These are phyloP conservation scores for Chlorella sorokiniana DNA, from an alignment of 139 green algal species.

Conservation along the genomic window DNA sequence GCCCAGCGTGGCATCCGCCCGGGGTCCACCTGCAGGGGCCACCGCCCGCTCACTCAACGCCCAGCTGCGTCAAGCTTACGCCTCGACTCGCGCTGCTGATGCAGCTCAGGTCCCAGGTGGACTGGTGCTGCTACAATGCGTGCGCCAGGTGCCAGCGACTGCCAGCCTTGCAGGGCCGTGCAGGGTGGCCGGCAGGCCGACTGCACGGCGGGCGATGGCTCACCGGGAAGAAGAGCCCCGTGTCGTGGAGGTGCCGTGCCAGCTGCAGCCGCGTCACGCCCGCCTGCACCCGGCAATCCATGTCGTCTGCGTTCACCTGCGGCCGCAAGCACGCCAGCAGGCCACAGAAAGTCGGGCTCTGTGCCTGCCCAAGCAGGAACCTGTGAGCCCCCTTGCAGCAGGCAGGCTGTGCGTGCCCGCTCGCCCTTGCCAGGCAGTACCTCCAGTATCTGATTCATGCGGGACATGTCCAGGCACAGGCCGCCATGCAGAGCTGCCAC, in stretches of 20 bases:
- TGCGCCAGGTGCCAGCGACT: too few species aligned
- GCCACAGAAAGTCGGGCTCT: neutral
- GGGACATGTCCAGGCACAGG: slow-evolving; percentile 58
- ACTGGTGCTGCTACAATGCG: too few species aligned
- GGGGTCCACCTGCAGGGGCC: slow-evolving; percentile 61
- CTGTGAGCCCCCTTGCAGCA: too few species aligned
- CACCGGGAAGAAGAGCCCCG: slow-evolving; percentile 68
- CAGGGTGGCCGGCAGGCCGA: too few species aligned
- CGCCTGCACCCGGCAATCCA: slow-evolving; percentile 66
- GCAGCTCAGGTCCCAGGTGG: too few species aligned
- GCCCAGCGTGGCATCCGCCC: slow-evolving; percentile 66
- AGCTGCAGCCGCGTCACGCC: slow-evolving; percentile 69
- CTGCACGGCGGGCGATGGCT: too few species aligned
- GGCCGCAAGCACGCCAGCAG: neutral
- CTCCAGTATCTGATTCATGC: slow-evolving; percentile 58
- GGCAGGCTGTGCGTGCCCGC: too few species aligned
- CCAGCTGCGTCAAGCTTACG: too few species aligned
- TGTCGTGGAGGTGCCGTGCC: slow-evolving; percentile 59
- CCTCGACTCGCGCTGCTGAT: too few species aligned
- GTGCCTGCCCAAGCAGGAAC: neutral
- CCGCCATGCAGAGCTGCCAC: slow-evolving; percentile 60
- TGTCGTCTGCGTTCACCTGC: slow-evolving; percentile 54
- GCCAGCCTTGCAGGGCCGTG: too few species aligned
- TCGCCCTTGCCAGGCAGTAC: slow-evolving; percentile 5
- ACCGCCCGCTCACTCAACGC: too few species aligned